Evolutionary conservation across 768 basidiomycete genomes (phyloP).

Genomic region (Trametes cubensis): DNA sequence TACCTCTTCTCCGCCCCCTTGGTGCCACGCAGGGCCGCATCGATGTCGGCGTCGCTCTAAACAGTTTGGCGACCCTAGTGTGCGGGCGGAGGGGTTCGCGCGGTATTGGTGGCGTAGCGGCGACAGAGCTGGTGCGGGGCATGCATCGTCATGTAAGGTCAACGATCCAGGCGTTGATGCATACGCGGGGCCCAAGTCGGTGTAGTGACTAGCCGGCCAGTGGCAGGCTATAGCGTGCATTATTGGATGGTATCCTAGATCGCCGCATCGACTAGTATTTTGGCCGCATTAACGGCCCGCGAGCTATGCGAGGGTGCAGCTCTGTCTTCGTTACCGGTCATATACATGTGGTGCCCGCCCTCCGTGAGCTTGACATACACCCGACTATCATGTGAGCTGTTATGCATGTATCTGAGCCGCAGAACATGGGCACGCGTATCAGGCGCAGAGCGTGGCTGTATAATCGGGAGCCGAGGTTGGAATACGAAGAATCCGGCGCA

Average conservation of each 20-base stretch:
- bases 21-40: not conserved
- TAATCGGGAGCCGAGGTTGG: constrained; percentile 5
- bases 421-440: not conserved
- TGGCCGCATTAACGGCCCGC: too few relatives aligned
- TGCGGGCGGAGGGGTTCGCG: not conserved
- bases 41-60: not conserved
- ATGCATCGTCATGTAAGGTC: not conserved
- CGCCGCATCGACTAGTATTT: not conserved
- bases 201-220: not conserved
- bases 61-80: not conserved
- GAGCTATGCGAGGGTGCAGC: too few relatives aligned
- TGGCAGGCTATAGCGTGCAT: not conserved
- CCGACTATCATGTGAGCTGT: not conserved
- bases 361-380: not conserved
- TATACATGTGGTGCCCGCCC: not conserved
- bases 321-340: not conserved
- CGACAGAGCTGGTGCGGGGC: not conserved
- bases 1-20: too few relatives aligned
- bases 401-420: not conserved
- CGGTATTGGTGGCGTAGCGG: not conserved
- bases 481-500: not conserved
- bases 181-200: not conserved
- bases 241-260: not conserved
- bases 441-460: not conserved
- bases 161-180: not conserved